Conservation (phyloP, 345 rosid genomes). For the Salix purpurea region DNA sequence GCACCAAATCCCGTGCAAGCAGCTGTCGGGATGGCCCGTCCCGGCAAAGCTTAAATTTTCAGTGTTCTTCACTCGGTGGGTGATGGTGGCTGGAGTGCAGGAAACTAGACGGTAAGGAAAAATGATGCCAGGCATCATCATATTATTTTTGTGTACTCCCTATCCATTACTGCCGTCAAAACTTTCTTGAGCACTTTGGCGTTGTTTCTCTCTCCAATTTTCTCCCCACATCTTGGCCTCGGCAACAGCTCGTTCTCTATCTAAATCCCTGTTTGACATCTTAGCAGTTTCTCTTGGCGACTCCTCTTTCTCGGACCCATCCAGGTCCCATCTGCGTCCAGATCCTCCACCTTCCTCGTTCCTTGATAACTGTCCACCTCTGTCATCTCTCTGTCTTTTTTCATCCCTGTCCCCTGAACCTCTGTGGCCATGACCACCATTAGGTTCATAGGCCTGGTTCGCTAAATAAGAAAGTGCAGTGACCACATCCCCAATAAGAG, state of each 20-base stretch:
- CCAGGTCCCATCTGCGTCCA: conserved; percentile 65
- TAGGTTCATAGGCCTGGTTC: conserved; percentile 76
- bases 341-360: conserved; percentile 75
- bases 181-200: conserved; percentile 65
- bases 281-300: conserved; percentile 72
- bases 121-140: not conserved
- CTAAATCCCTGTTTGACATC: conserved; percentile 62
- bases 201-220: conserved; percentile 80
- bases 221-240: conserved; percentile 99
- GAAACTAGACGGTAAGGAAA: not conserved
- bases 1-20: conserved; percentile 9
- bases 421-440: conserved; percentile 30
- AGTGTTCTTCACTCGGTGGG: not conserved
- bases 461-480: conserved; percentile 91
- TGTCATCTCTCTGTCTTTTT: conserved; percentile 53
- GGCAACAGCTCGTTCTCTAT: conserved; percentile 88
- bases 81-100: not conserved
- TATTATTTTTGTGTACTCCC: not conserved
- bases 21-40: not conserved
- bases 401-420: conserved; percentile 48
- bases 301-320: conserved; percentile 84
- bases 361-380: conserved; percentile 51
- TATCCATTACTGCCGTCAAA: conserved; percentile 44
- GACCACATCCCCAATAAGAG: conserved; percentile 89
- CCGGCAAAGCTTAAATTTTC: conserved; percentile 4